Base-by-base conservation (phyloP, 192 early-diverging fungal genomes). In the Geosiphon pyriformis region DNA sequence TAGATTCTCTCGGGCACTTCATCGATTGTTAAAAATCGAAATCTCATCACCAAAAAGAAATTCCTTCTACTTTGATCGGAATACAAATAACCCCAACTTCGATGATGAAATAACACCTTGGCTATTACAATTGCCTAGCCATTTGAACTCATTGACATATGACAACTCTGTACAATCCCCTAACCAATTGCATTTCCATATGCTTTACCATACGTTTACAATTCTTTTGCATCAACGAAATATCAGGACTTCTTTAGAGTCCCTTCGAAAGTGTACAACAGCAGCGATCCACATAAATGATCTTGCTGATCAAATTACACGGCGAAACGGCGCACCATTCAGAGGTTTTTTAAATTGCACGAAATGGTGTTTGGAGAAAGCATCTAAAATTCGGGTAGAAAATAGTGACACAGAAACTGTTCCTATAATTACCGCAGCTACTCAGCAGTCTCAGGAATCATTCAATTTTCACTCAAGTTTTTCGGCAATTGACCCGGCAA, bases 301-400 rank as follows among this genome's bases (percentile, higher is more conserved):
- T 22, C 30, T 67, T 42, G 51, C 49, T 29, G 33, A 53, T 12
- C 26, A 7, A 35, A 34, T 67, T 8, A 12, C 56, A 12, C 33
- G 26, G 20, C 54, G 22, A 29, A 31, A 30, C 22, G 46, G 42
- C 11, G 26, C 47, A 23, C 65, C 53, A 35, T 57, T 67, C 31
- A 42, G 35, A 47, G 54, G 53, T 0, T 56, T 67, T 25, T 23
- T 57, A 4, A 67, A 57, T 57, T 67, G 65, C 30, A 67, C 54
- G 3, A 67, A 29, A 20, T 67, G 65, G 65, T 67, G 65, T 56
- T 31, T 67, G 31, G n/a, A 56, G 23, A 34, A 67, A 31, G 54
- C 65, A 53, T 51, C 52, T 56, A 55, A 49, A 37, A 57, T 67
- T 20, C 65, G 56, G 50, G 65, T 53, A 11, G n/a, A 35, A 10